Evolutionary conservation across 2,329 filamentous ascomycete species (phyloP), one percentile per base, ranked within the genome.

Genomic region (Ophiostoma triangulosporum): DNA sequence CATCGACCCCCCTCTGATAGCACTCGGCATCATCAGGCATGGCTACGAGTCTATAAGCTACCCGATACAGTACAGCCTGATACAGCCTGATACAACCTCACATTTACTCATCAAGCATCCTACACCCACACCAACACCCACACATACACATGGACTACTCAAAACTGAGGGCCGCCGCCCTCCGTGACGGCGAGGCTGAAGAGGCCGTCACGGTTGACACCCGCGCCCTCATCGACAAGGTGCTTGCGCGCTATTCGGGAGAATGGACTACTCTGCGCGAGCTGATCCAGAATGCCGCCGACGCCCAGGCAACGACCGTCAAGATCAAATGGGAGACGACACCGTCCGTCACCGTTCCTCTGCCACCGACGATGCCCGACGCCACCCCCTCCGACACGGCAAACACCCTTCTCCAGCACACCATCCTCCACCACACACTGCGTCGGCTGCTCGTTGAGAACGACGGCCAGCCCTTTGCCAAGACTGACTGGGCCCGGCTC

Each of bases 161-260:
- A 33, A 79, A 84, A 64, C 75, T 98, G 59, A 86, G 88, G 64
- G 89, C 91, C 61, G 86, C 88, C 62, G 93, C 93, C 26, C 79
- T 98, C 72, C 81, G 78, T 54, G 84, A 88, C 54, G 87, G 87
- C 60, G 86, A 89, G 57, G 88, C 95, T 62, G 93, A 97, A 68
- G 93, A 97, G 69, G 93, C 93, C 40, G 93, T 98, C 54, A 98
- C 93, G 0, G 93, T 98, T 64, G 95, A 98, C 65, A 98, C 93
- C 49, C 79, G 94, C 64, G 93, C 93, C 43, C 70, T 98, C 62
- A 98, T 98, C 65, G 94, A 97, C 71, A 98, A 98, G 69, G 91
- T 98, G 11, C 78, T 98, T 50, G 93, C 93, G 9, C 78, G 93
- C 64, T 98, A 98, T 66, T 95, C 90, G 2, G 91, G 93, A 62